Evolutionary conservation across 2,329 filamentous ascomycete species (phyloP), one percentile per base, ranked within the genome.

Genomic region (Capronia coronata): DNA sequence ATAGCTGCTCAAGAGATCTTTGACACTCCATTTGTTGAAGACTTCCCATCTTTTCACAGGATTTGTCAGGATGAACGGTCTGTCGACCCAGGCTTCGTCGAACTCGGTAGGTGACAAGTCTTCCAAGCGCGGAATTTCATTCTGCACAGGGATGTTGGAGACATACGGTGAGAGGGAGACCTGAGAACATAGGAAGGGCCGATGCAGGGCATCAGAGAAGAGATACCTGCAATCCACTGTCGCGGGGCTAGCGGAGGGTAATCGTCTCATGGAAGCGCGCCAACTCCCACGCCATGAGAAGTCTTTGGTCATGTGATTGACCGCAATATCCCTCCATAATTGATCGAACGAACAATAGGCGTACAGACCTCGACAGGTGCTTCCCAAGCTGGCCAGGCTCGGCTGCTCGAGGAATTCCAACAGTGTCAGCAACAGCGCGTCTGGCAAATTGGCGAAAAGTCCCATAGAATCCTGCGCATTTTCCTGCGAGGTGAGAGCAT

Each of bases 171-270:
- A 66, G 34, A 94, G 70, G 1, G 77, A 68, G 22, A 89, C 82
- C 63, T 94, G 80, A 39, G 87, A 85, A 71, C 91, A 97, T 59
- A 87, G 84, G 66, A 94, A 97, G 0, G 91, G 91, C 8, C 90
- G 80, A 67, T 96, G 87, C 19, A 97, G 75, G 6, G 86, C 82
- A 67, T 98, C 91, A 11, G 91, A 96, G 67, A 87, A 97, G 44
- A 97, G 80, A 61, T 82, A 80, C 44, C 76, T 76, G 68, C 90
- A 95, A 59, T 85, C 77, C 29, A 94, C 71, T 10, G 68, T 72
- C 30, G 80, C 75, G 41, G 78, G 73, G 49, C 75, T 70, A 11
- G 68, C 66, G 11, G 73, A 65, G 1, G 75, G 71, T 11, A 87
- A 71, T 29, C 75, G 75, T 32, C 94, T 75, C 60, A 84, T 79